These are phyloP conservation scores for Verticillium longisporum DNA, from an alignment of 2,329 filamentous ascomycete species.

Conservation along the genomic window DNA sequence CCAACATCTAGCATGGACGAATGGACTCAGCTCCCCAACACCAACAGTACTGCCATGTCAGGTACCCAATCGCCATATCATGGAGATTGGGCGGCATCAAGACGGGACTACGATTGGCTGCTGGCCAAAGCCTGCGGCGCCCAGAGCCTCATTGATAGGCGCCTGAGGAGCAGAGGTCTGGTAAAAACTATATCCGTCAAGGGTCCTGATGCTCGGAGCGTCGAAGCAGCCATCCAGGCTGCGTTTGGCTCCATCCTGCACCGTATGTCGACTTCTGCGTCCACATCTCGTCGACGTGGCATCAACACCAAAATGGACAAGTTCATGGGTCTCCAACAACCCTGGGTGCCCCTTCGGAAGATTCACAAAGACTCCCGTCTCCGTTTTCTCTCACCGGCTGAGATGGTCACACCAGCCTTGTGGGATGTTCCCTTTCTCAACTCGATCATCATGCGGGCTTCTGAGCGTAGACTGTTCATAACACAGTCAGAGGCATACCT, in stretches of 20 bases:
- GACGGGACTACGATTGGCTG: constrained; percentile 52
- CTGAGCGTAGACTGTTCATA: constrained; percentile 63
- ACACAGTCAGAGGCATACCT: constrained; percentile 71
- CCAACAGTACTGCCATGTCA: constrained; percentile 33
- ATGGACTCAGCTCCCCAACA: constrained; percentile 49
- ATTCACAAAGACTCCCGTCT: constrained; percentile 66
- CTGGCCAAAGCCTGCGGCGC: constrained; percentile 61
- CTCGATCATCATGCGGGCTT: constrained; percentile 67
- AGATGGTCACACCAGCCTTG: constrained; percentile 65
- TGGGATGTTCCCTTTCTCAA: constrained; percentile 68
- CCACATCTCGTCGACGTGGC: constrained; percentile 5
- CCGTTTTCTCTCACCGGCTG: constrained; percentile 61
- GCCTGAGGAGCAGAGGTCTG: constrained; percentile 69
- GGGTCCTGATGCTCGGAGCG: constrained; percentile 59
- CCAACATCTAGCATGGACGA: constrained; percentile 31
- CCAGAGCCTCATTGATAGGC: constrained; percentile 56
- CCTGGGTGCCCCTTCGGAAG: constrained; percentile 72
- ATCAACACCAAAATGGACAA: constrained; percentile 28
- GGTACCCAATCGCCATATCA: constrained; percentile 41
- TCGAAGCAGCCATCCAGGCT: constrained; percentile 54
- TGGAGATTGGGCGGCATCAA: constrained; percentile 39
- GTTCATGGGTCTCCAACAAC: constrained; percentile 56
- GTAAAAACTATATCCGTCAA: constrained; percentile 57
- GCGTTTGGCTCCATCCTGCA: constrained; percentile 54
- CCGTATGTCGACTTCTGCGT: constrained; percentile 22